A percentile compares a stretch with the other conserved stretches of the same genome.
Conservation (phyloP, 2,329 filamentous ascomycete species). For the Cryphonectria naterciae region DNA sequence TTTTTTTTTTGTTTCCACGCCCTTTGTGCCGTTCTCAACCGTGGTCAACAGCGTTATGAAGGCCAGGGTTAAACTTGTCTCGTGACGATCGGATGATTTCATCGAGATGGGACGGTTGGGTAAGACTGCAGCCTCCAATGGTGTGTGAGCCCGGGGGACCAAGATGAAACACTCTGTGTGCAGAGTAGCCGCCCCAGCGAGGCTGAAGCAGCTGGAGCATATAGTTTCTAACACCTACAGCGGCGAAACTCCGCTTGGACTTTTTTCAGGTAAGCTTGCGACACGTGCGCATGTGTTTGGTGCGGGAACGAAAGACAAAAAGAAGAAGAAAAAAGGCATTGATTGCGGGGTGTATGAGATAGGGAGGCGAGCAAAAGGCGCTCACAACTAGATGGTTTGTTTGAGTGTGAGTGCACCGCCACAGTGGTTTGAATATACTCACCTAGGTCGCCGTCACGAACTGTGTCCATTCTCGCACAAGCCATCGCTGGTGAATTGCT, state of each 20-base stretch:
- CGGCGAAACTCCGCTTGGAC: constrained; percentile 16
- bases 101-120: not conserved
- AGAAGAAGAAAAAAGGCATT: not conserved
- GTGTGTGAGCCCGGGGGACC: not conserved
- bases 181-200: constrained; percentile 9
- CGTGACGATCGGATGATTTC: not conserved
- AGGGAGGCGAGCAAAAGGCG: not conserved
- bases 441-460: not conserved
- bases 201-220: not conserved
- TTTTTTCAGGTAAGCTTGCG: constrained; percentile 22
- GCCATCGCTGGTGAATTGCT: not conserved
- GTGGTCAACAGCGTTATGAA: no score
- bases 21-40: not conserved
- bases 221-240: constrained; percentile 17
- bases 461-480: not conserved
- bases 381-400: not conserved
- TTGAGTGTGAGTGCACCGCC: constrained; percentile 12
- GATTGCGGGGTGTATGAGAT: not conserved
- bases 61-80: not conserved
- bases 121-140: not conserved
- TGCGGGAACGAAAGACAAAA: not conserved
- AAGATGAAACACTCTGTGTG: constrained; percentile 9
- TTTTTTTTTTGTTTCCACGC: not conserved
- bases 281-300: constrained; percentile 9
- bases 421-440: not conserved